A percentile compares a stretch with the other conserved stretches of the same genome.
These are phyloP conservation scores for Hypoxylon sp. DNA, from an alignment of 2,329 filamentous ascomycete genomes.

Conservation along the genomic window DNA sequence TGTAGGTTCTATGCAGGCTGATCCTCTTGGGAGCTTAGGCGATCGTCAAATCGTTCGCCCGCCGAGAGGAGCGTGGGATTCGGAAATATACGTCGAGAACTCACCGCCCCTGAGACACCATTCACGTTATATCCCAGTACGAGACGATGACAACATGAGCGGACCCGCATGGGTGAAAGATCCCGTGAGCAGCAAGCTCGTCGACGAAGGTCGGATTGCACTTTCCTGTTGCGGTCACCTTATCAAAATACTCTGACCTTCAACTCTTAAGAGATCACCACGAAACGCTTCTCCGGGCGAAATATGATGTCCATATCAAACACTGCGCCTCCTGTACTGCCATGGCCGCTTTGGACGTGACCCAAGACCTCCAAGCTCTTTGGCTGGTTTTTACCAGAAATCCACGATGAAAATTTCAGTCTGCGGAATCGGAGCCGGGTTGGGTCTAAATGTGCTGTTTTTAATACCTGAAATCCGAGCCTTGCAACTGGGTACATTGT, in stretches of 20 bases:
- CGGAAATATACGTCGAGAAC: constrained; percentile 23
- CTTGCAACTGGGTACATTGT: constrained; percentile 18
- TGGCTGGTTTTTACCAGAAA: constrained; percentile 16
- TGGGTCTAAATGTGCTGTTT: constrained; percentile 7
- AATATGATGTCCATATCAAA: constrained; percentile 18
- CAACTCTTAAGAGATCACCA: constrained; percentile 2
- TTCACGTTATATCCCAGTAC: constrained; percentile 13
- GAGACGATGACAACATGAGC: constrained; percentile 17
- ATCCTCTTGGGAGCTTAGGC: constrained; percentile 35
- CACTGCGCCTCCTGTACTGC: constrained; percentile 34
- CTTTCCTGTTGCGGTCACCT: constrained; percentile 21
- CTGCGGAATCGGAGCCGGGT: constrained; percentile 14
- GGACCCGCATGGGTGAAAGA: constrained; percentile 35
- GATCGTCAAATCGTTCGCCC: constrained; percentile 25
- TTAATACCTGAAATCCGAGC: constrained; percentile 19
- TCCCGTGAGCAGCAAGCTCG: constrained; percentile 30
- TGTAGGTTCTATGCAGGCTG: constrained; percentile 24
- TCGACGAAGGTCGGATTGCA: constrained; percentile 13
- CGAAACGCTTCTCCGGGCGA: constrained; percentile 18
- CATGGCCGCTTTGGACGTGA: constrained; percentile 16
- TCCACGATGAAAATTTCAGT: constrained; percentile 12
- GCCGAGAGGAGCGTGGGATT: constrained; percentile 17
- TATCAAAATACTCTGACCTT: not conserved
- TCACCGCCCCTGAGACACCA: constrained; percentile 23
- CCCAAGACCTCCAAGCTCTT: constrained; percentile 6